phyloP scores from a whole-genome alignment of 2,329 filamentous ascomycete species.

The Thyridium curvatum region DNA sequence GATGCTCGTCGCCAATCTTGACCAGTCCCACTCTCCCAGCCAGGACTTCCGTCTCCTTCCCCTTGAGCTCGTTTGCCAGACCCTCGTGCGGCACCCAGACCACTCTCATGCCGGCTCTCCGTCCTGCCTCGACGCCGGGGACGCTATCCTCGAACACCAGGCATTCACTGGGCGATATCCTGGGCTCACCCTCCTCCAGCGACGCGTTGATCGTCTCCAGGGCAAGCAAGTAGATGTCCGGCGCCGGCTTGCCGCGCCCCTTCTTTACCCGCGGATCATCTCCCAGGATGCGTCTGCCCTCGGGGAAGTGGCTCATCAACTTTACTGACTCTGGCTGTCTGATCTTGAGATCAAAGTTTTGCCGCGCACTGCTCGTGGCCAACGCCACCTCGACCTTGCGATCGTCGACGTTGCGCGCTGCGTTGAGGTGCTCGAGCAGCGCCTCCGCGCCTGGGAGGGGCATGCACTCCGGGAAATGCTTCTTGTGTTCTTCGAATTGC shows the following conservation, averaged over 20 bases:
- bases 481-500: slow-evolving; percentile 16
- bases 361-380: slow-evolving; percentile 55
- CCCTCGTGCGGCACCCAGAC: slow-evolving; percentile 65
- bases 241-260: slow-evolving; percentile 64
- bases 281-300: slow-evolving; percentile 51
- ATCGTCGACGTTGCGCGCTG: slow-evolving; percentile 14
- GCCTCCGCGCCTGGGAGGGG: slow-evolving; percentile 57
- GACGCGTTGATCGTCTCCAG: slow-evolving; percentile 57
- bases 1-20: slow-evolving; percentile 20
- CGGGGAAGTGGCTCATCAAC: slow-evolving; percentile 37
- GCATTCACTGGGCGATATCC: slow-evolving; percentile 62
- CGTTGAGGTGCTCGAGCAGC: slow-evolving; percentile 41
- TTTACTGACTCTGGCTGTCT: slow-evolving; percentile 14
- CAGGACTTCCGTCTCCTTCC: slow-evolving; percentile 18
- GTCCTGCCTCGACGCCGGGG: slow-evolving; percentile 62
- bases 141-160: slow-evolving; percentile 88
- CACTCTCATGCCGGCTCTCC: slow-evolving; percentile 67
- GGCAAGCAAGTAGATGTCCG: slow-evolving; percentile 67
- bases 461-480: slow-evolving; percentile 31
- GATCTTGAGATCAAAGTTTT: slow-evolving; percentile 59
- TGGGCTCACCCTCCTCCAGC: slow-evolving; percentile 35
- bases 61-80: slow-evolving; percentile 31
- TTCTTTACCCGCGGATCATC: slow-evolving; percentile 57
- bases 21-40: slow-evolving; percentile 20
- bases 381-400: slow-evolving; percentile 51